Conservation (phyloP, 768 basidiomycete species). For the Candolleomyces eurysporus region DNA sequence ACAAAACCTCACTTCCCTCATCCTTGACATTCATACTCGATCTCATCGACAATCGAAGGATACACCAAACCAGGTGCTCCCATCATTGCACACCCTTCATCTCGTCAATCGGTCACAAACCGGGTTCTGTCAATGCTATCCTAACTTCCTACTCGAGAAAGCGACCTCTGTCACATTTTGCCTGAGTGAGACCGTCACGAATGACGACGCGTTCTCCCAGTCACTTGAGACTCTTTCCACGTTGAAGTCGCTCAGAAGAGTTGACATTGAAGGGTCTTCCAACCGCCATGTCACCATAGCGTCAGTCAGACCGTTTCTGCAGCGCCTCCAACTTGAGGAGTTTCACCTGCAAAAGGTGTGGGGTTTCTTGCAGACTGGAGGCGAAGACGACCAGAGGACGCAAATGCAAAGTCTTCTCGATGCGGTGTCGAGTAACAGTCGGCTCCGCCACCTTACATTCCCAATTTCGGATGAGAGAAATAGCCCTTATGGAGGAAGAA, state of each 20-base stretch:
- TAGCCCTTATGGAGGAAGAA: no score
- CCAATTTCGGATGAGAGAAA: no score
- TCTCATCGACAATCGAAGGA: background rate
- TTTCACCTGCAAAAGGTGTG: background rate
- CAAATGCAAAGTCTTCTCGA: no score
- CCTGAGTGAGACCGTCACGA: background rate
- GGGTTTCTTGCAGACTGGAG: background rate
- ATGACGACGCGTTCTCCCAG: background rate
- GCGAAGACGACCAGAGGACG: no score
- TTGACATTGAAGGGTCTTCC: background rate
- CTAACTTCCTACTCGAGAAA: background rate
- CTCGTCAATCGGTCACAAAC: background rate
- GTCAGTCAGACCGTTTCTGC: background rate
- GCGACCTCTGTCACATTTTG: background rate
- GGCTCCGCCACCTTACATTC: no score
- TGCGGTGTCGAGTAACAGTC: no score
- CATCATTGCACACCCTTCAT: background rate
- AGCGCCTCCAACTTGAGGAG: background rate
- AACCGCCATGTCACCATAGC: background rate
- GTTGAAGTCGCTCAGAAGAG: background rate
- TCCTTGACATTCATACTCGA: background rate
- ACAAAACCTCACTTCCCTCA: background rate
- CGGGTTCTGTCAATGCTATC: background rate
- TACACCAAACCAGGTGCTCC: background rate
- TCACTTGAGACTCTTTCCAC: background rate